phyloP scores from a whole-genome alignment of 305 asterid genomes.

The Solanum hybrid region DNA sequence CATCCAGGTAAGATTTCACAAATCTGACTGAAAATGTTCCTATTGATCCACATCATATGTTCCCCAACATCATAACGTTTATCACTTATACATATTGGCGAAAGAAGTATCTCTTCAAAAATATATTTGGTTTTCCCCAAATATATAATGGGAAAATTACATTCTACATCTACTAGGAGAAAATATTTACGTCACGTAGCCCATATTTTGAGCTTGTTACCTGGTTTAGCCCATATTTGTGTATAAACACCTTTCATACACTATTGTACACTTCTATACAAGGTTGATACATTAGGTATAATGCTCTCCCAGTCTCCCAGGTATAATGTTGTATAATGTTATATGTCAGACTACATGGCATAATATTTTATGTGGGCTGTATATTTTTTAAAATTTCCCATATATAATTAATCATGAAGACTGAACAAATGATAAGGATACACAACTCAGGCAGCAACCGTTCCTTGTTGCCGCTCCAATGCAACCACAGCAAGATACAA shows the following conservation, averaged over 20 bases:
- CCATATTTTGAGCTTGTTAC: background rate
- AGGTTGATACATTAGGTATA: background rate
- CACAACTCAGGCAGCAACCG: slow-evolving; percentile 92
- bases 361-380: background rate
- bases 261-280: background rate
- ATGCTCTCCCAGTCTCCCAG: background rate
- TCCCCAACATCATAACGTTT: background rate
- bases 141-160: background rate
- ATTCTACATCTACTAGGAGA: background rate
- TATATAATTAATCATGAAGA: background rate
- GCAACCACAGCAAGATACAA: slow-evolving; percentile 92
- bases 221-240: background rate
- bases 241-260: background rate
- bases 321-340: background rate
- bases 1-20: background rate
- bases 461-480: slow-evolving; percentile 64
- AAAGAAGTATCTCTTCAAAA: background rate
- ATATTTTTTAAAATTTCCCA: background rate
- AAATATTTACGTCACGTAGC: background rate
- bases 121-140: background rate
- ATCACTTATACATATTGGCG: background rate
- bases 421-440: slow-evolving; percentile 41
- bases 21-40: background rate
- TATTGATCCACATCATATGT: background rate
- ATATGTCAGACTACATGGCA: background rate